phyloP scores from a whole-genome alignment of 2,329 filamentous ascomycete species.

The Eutypa lata region DNA sequence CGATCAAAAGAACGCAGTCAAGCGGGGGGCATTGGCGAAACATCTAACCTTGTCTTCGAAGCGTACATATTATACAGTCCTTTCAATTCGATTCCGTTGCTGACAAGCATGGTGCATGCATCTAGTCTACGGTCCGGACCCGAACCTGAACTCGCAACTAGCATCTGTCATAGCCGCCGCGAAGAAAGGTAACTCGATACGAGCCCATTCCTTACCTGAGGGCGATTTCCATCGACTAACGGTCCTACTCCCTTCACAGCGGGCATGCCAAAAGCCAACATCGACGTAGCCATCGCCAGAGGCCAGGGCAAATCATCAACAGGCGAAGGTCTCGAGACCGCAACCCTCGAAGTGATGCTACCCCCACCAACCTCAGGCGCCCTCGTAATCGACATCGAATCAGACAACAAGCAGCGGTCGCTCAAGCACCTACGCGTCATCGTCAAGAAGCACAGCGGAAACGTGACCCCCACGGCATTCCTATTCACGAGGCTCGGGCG shows the following conservation, averaged over 20 bases:
- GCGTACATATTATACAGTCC: slow-evolving; percentile 43
- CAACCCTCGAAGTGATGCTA: slow-evolving; percentile 78
- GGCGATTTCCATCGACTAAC: slow-evolving; percentile 5
- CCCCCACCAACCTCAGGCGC: slow-evolving; percentile 71
- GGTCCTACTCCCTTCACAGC: slow-evolving; percentile 35
- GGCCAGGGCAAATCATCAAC: slow-evolving; percentile 79
- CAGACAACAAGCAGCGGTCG: slow-evolving; percentile 73
- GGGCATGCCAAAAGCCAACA: slow-evolving; percentile 77
- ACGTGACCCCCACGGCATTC: slow-evolving; percentile 71
- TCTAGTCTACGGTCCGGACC: slow-evolving; percentile 71
- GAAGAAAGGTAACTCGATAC: slow-evolving; percentile 79
- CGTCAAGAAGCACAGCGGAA: slow-evolving; percentile 70
- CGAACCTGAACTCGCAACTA: slow-evolving; percentile 71
- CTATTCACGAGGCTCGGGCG: slow-evolving; percentile 81
- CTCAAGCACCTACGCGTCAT: slow-evolving; percentile 69
- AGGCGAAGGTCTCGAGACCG: slow-evolving; percentile 71
- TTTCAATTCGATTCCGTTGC: slow-evolving; percentile 8
- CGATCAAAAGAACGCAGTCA: slow-evolving; percentile 74
- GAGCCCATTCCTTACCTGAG: too few relatives aligned
- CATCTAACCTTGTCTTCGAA: slow-evolving; percentile 74
- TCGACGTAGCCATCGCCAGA: slow-evolving; percentile 82
- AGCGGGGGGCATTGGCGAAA: slow-evolving; percentile 66
- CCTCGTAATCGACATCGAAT: slow-evolving; percentile 80
- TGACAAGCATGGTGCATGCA: slow-evolving; percentile 1
- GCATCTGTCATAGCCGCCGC: slow-evolving; percentile 70